Conservation (phyloP, 305 asterid species). For the Salvia sclarea region DNA sequence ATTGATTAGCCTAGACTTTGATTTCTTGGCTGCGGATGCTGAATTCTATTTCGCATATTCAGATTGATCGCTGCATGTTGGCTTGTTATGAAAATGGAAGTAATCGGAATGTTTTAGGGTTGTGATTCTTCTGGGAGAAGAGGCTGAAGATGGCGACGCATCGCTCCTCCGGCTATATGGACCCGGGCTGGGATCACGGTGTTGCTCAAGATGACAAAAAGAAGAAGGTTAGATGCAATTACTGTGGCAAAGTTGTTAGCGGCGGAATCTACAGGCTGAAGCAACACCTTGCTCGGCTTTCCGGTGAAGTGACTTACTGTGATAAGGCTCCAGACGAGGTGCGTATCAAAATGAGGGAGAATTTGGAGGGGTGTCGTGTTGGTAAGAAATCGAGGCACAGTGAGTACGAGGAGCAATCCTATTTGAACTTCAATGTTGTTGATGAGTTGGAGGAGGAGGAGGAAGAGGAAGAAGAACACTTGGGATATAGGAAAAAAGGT, state of each 20-base stretch:
- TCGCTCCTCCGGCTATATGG: slow-evolving; percentile 74
- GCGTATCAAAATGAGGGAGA: slow-evolving; percentile 71
- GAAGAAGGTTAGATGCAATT: slow-evolving; percentile 89
- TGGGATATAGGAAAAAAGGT: slow-evolving; percentile 64
- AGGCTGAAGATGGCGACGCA: slow-evolving; percentile 64
- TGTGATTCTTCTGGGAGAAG: slow-evolving; percentile 29
- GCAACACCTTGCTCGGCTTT: slow-evolving; percentile 88
- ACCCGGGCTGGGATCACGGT: slow-evolving; percentile 97
- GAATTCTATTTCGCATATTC: slow-evolving; percentile 11
- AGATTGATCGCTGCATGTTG: slow-evolving; percentile 24
- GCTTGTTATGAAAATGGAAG: neutral
- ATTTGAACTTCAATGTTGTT: slow-evolving; percentile 54
- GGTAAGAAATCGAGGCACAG: slow-evolving; percentile 67
- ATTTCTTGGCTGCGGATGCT: slow-evolving; percentile 22
- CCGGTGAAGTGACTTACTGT: slow-evolving; percentile 92
- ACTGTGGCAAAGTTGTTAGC: slow-evolving; percentile 90
- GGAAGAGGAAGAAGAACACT: slow-evolving; percentile 73
- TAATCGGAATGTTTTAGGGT: neutral
- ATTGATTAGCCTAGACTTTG: slow-evolving; percentile 10
- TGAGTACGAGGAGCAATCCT: slow-evolving; percentile 74
- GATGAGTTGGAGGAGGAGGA: slow-evolving; percentile 71
- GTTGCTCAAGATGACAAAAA: slow-evolving; percentile 88
- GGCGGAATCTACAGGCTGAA: slow-evolving; percentile 91
- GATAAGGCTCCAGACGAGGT: slow-evolving; percentile 95
- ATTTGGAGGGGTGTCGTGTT: slow-evolving; percentile 81